Percentiles rank a stretch among this genome's conserved stretches.
phyloP scores from a whole-genome alignment of 768 basidiomycete species.

The Podaxis mareebaensis region DNA sequence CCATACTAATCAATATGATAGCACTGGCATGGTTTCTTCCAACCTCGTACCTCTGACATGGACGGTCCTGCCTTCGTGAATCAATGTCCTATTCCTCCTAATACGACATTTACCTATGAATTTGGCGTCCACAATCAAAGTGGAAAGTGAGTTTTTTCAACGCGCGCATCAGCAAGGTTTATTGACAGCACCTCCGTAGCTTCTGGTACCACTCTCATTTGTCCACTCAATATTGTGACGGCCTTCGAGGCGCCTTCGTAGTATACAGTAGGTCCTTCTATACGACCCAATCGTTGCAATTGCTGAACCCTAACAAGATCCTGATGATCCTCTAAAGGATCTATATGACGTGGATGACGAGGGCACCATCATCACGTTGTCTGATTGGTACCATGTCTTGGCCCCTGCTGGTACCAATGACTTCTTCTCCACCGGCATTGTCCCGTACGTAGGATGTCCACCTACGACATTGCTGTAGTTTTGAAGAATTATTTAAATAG shows the following conservation, averaged over 20 bases:
- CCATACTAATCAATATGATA: not conserved
- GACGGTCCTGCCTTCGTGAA: constrained; percentile 38
- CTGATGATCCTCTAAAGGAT: constrained; percentile 27
- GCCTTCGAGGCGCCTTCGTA: constrained; percentile 27
- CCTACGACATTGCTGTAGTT: not conserved
- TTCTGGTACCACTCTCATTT: constrained; percentile 23
- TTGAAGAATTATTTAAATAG: not conserved
- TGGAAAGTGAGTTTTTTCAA: constrained; percentile 16
- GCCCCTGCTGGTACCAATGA: constrained; percentile 38
- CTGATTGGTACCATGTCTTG: constrained; percentile 11
- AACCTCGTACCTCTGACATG: constrained; percentile 42
- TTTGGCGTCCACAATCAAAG: constrained; percentile 2
- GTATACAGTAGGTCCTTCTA: constrained; percentile 30
- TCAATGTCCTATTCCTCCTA: constrained; percentile 21
- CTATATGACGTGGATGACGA: constrained; percentile 35
- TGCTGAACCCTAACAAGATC: constrained; percentile 24
- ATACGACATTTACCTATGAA: constrained; percentile 21
- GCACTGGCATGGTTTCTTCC: constrained; percentile 30
- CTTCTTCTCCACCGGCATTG: constrained; percentile 29
- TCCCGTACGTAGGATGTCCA: constrained; percentile 11
- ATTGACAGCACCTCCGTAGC: not conserved
- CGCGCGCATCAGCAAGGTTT: not conserved
- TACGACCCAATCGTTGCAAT: constrained; percentile 16
- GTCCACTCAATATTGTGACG: constrained; percentile 26
- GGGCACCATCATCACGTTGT: constrained; percentile 30